Evolutionary conservation across 306 rosid genomes (phyloP), one percentile per base, ranked within the genome.

Genomic region (Betula pendula): DNA sequence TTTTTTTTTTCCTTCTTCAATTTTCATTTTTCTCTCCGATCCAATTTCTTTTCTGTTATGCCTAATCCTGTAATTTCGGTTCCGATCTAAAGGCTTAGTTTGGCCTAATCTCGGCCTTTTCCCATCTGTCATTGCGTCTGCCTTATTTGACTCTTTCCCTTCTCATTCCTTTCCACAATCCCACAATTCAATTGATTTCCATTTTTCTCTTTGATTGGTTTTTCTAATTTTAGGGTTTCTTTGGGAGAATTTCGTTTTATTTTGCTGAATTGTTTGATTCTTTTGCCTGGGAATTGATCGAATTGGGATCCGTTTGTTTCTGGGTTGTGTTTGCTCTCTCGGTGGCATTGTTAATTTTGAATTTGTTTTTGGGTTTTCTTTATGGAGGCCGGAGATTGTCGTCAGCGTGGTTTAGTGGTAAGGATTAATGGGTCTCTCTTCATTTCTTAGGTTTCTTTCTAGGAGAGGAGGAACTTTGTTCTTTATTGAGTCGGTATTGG

Each of bases 331-430:
- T 68, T 80, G 77, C 19, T 0, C 72, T 24, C 78, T 76, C 47
- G 27, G 66, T 71, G 58, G 15, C 47, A 70, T 68, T 33, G 0
- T 5, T 22, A 38, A 25, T 80, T 59, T 43, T 49, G 10, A 78
- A 24, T 65, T 68, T 31, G 7, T 4, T 35, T 48, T 9, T 71
- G 62, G 69, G 11, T 73, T 52, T 27, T 72, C 40, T 75, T 65
- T 11, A 88, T 88, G 93, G 95, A 85, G 68, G 74, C 82, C 48
- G 78, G 85, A 71, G 88, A 87, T 80, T 82, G 55, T 80, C 85
- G 74, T 80, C 75, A 71, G 44, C 87, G 81, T 75, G 80, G 75
- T 83, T 84, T 78, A 58, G 81, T 81, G 94, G 97, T 91, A 82
- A 83, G 76, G 68, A 50, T 75, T 38, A 62, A 20, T 68, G 78